Percentiles rank a stretch among this genome's conserved stretches.
Evolutionary conservation across 441 rosid genomes (phyloP).

Genomic region (Heliophila coronopifolia): DNA sequence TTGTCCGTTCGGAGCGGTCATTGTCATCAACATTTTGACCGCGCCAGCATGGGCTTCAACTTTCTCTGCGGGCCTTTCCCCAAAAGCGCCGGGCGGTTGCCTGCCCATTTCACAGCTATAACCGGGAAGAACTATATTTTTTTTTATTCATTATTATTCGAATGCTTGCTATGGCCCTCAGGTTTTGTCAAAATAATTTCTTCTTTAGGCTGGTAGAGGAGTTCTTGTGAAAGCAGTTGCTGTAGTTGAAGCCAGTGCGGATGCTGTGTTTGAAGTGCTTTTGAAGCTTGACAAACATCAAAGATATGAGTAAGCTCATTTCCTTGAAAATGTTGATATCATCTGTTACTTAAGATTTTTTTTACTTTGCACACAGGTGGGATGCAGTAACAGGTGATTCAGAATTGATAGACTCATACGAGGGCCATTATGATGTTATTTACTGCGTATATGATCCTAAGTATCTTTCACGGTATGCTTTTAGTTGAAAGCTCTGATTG

Average conservation of each 20-base stretch:
- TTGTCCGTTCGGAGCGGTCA: no score
- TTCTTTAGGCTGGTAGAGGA: constrained; percentile 68
- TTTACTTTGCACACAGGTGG: constrained; percentile 67
- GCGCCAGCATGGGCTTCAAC: no score
- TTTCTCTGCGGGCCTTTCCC: no score
- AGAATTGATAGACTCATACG: constrained; percentile 75
- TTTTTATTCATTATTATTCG: not conserved
- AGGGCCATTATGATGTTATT: constrained; percentile 86
- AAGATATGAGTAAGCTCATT: constrained; percentile 80
- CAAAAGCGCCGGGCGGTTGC: no score
- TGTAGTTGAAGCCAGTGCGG: constrained; percentile 81
- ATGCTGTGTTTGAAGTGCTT: constrained; percentile 83
- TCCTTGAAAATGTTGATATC: constrained; percentile 17
- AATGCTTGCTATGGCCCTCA: not conserved
- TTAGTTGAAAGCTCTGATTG: not conserved
- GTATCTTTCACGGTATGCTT: constrained; percentile 69
- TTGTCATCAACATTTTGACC: no score
- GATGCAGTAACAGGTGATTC: constrained; percentile 87
- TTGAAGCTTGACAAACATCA: constrained; percentile 61
- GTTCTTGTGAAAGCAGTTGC: constrained; percentile 86
- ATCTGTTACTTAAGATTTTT: constrained; percentile 25
- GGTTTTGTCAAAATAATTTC: constrained; percentile 17
- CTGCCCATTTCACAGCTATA: no score
- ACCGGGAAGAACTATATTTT: not conserved
- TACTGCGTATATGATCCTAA: constrained; percentile 82